Evolutionary conservation across 768 basidiomycete genomes (phyloP).

Genomic region (Tremella fuciformis): DNA sequence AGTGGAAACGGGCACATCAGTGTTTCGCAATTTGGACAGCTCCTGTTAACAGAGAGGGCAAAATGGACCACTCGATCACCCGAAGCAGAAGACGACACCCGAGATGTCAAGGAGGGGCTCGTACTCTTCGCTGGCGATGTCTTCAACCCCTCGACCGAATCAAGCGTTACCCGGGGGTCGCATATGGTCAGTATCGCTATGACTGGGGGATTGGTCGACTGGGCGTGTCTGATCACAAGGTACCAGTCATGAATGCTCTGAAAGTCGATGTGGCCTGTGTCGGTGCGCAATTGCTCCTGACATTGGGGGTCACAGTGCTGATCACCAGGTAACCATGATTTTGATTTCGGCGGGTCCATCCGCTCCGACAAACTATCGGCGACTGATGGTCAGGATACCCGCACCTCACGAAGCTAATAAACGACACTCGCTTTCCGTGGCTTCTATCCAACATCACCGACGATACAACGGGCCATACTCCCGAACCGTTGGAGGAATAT

Average conservation of each 20-base stretch:
- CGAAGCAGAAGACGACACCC: slow-evolving; percentile 35
- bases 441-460: slow-evolving; percentile 76
- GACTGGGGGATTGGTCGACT: not conserved
- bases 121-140: slow-evolving; percentile 84
- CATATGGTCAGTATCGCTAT: slow-evolving; percentile 66
- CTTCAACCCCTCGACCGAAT: slow-evolving; percentile 82
- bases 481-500: slow-evolving; percentile 63
- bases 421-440: slow-evolving; percentile 81
- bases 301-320: not conserved
- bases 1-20: slow-evolving; percentile 63
- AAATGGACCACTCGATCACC: slow-evolving; percentile 55
- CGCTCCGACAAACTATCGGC: not conserved
- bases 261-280: slow-evolving; percentile 75
- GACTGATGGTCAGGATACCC: slow-evolving; percentile 36
- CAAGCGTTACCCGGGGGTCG: slow-evolving; percentile 79
- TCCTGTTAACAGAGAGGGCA: slow-evolving; percentile 64
- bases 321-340: slow-evolving; percentile 78
- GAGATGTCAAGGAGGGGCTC: slow-evolving; percentile 66
- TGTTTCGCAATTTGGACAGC: slow-evolving; percentile 77
- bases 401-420: slow-evolving; percentile 58
- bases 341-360: slow-evolving; percentile 58
- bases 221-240: slow-evolving; percentile 56
- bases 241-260: slow-evolving; percentile 78
- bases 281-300: slow-evolving; percentile 57
- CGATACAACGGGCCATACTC: slow-evolving; percentile 61